Base-by-base conservation (phyloP, 768 basidiomycete species). In the Filobasidium wieringae region DNA sequence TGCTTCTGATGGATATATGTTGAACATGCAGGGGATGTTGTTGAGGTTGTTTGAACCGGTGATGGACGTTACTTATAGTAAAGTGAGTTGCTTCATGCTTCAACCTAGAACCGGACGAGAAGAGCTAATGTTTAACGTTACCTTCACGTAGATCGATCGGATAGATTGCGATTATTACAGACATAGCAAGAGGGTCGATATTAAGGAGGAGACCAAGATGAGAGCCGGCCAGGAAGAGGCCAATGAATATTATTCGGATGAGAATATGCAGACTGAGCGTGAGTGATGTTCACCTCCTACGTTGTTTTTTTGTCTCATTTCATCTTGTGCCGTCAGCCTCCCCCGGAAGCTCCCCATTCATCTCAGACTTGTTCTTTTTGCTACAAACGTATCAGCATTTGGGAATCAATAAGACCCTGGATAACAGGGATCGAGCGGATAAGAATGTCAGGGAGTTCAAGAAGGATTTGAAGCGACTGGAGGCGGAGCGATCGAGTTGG, bases 141-240 rank as follows among this genome's bases (percentile, higher is more conserved):
- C n/a, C n/a, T n/a, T n/a, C n/a, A 19, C n/a, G 36, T 37, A 47
- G 43, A 47, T 99, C 66, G 86, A 95, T 70, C 85, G 86, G 59
- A 88, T 99, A 50, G 93, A 99, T 67, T 78, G 84, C 1, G 72
- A 84, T 7, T 97, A 84, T 73, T 92, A 83, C 68, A 82, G 82
- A 9, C 81, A 80, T 59, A 85, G 85, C 4, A 70, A 77, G 9
- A 79, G 89, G 6, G 80, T 97, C 29, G 79, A 87, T 63, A 74
- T 93, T 24, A 81, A 75, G 29, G 93, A 97, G 14, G 89, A 95
- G 70, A 99, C 95, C 0, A 84, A 91, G 51, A 86, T 99, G 63
- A 90, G 89, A 64, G 90, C 90, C 0, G 89, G 88, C 0, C 85
- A 83, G 62, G 86, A 89, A 57, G 91, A 97, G 65, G 88, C 86